Percentiles rank a stretch among this genome's conserved stretches.
phyloP scores from a whole-genome alignment of 2,329 filamentous ascomycete genomes.

The Cladosporium sp. region DNA sequence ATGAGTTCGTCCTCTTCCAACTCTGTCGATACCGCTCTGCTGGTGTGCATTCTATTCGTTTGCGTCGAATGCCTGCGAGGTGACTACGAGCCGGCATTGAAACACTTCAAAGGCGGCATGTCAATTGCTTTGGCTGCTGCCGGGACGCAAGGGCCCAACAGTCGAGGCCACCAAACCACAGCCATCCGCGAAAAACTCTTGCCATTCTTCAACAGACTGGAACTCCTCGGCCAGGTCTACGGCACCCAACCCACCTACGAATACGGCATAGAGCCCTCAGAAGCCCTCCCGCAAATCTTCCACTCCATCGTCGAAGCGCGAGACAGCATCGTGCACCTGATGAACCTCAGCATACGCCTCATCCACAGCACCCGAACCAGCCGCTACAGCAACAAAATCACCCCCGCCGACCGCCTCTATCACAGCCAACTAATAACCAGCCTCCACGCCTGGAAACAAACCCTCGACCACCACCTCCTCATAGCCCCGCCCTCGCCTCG shows the following conservation, averaged over 20 bases:
- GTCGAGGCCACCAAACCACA: not conserved
- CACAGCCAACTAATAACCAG: conserved; percentile 16
- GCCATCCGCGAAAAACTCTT: conserved; percentile 24
- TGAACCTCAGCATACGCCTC: conserved; percentile 26
- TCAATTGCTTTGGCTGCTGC: conserved; percentile 24
- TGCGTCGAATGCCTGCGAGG: conserved; percentile 33
- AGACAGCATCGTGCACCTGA: conserved; percentile 28
- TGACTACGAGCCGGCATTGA: conserved; percentile 28
- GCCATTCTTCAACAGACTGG: conserved; percentile 28
- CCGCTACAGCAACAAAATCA: conserved; percentile 21
- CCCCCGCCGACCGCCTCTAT: conserved; percentile 19
- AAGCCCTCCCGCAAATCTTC: conserved; percentile 22
- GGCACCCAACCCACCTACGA: conserved; percentile 17
- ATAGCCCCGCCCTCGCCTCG: conserved; percentile 5
- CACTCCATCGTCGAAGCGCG: conserved; percentile 24
- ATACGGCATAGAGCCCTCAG: conserved; percentile 15
- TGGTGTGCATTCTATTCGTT: conserved; percentile 35
- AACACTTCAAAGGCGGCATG: conserved; percentile 31
- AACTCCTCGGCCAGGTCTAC: conserved; percentile 27
- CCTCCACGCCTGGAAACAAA: conserved; percentile 16
- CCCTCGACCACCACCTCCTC: conserved; percentile 22
- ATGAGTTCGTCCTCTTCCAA: conserved; percentile 18
- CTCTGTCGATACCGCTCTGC: conserved; percentile 27
- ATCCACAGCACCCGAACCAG: conserved; percentile 24
- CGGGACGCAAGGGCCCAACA: conserved; percentile 3